phyloP scores from a whole-genome alignment of 2,329 filamentous ascomycete genomes.

The Xylariomycetidae sp. region DNA sequence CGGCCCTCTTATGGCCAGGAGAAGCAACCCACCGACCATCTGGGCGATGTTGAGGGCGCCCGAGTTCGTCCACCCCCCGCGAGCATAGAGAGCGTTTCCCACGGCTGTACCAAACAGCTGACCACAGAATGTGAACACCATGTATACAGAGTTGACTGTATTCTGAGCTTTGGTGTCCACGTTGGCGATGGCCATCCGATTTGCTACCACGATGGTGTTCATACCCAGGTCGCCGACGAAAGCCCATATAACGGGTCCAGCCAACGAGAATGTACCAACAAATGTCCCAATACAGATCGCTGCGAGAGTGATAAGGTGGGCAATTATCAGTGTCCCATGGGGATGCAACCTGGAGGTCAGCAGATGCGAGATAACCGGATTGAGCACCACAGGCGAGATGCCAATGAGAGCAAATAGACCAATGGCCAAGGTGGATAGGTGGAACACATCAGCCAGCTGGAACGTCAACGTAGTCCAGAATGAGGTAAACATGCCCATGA shows the following conservation, averaged over 20 bases:
- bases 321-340: slow-evolving; percentile 20
- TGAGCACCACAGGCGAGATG: slow-evolving; percentile 23
- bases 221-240: slow-evolving; percentile 28
- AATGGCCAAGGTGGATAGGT: slow-evolving; percentile 20
- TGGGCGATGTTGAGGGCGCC: slow-evolving; percentile 27
- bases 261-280: slow-evolving; percentile 27
- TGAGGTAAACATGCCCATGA: slow-evolving; percentile 44
- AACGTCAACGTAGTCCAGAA: slow-evolving; percentile 43
- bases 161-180: slow-evolving; percentile 28
- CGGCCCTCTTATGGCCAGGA: slow-evolving; percentile 21
- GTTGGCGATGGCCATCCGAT: slow-evolving; percentile 25
- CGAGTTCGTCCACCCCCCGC: slow-evolving; percentile 26
- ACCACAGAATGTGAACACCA: slow-evolving; percentile 29
- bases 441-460: slow-evolving; percentile 23
- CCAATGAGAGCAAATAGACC: slow-evolving; percentile 25
- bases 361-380: slow-evolving; percentile 20
- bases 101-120: slow-evolving; percentile 29
- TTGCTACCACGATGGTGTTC: slow-evolving; percentile 27
- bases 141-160: slow-evolving; percentile 32
- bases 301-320: slow-evolving; percentile 11
- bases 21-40: slow-evolving; percentile 18
- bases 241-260: slow-evolving; percentile 28
- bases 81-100: slow-evolving; percentile 27
- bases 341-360: slow-evolving; percentile 21
- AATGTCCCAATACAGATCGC: slow-evolving; percentile 24